Evolutionary conservation across 306 rosid species (phyloP).

Genomic region (Begonia loranthoides): DNA sequence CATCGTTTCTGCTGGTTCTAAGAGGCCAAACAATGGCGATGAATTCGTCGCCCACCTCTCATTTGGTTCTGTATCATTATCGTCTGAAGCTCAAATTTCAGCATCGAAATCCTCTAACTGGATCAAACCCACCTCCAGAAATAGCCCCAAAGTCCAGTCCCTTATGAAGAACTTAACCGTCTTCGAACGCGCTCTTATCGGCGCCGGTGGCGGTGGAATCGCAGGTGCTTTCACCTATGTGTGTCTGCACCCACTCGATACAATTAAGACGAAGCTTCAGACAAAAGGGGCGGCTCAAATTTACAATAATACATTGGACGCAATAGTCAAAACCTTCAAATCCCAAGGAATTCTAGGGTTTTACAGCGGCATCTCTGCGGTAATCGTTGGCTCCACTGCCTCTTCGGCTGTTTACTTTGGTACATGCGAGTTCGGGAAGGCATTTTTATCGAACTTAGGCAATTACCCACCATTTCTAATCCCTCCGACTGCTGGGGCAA

Average conservation of each 20-base stretch:
- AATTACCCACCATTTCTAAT: constrained; percentile 42
- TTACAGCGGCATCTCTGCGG: constrained; percentile 82
- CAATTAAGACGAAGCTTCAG: constrained; percentile 82
- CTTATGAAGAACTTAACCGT: constrained; percentile 47
- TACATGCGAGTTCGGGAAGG: constrained; percentile 79
- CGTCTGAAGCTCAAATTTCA: constrained; percentile 13
- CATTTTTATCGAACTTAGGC: constrained; percentile 31
- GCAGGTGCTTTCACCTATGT: constrained; percentile 97
- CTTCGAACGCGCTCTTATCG: constrained; percentile 72
- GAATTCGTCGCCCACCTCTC: constrained; percentile 8
- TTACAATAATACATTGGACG: constrained; percentile 61
- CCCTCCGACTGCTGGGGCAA: constrained; percentile 80
- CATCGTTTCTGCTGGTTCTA: constrained; percentile 1
- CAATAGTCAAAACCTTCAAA: constrained; percentile 52
- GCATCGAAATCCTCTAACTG: constrained; percentile 13
- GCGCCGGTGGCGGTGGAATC: constrained; percentile 73
- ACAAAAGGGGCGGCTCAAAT: constrained; percentile 64
- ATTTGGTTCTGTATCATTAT: constrained; percentile 31
- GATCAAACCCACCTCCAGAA: constrained; percentile 17
- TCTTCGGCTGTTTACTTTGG: constrained; percentile 86
- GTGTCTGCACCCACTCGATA: constrained; percentile 77
- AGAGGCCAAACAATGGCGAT: background rate
- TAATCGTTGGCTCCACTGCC: constrained; percentile 68
- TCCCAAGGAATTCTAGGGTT: constrained; percentile 52
- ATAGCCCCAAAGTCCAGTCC: constrained; percentile 21